phyloP scores from a whole-genome alignment of 768 basidiomycete genomes.

The Hygrophoropsis aurantiaca region DNA sequence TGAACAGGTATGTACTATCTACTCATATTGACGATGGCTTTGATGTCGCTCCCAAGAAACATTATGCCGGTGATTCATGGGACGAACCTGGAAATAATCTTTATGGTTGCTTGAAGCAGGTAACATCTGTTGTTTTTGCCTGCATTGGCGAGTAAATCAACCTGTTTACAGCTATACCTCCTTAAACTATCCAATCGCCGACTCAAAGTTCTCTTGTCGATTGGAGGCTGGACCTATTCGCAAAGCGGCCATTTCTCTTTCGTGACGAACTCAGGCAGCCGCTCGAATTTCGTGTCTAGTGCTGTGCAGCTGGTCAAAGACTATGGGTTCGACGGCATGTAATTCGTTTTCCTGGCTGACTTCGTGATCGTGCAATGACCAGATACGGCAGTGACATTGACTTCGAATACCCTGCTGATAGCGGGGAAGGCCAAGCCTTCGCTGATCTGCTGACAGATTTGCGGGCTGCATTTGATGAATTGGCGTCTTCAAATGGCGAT shows the following conservation, averaged over 20 bases:
- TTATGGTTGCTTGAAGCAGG: conserved; percentile 81
- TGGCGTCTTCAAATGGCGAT: conserved; percentile 62
- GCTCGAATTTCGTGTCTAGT: conserved; percentile 56
- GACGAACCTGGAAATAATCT: conserved; percentile 73
- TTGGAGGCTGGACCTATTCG: conserved; percentile 72
- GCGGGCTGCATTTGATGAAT: conserved; percentile 59
- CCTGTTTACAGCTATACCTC: conserved; percentile 37
- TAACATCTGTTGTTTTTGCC: conserved; percentile 26
- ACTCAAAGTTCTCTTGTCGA: conserved; percentile 50
- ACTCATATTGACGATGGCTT: conserved; percentile 3
- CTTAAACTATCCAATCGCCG: conserved; percentile 60
- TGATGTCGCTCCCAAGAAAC: conserved; percentile 49
- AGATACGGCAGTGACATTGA: conserved; percentile 56
- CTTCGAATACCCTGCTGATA: conserved; percentile 71
- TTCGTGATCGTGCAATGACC: not conserved
- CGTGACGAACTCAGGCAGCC: conserved; percentile 48
- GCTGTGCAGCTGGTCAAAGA: conserved; percentile 68
- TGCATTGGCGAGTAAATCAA: not conserved
- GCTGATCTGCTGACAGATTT: conserved; percentile 63
- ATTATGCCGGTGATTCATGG: conserved; percentile 73
- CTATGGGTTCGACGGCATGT: conserved; percentile 83
- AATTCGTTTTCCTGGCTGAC: conserved; percentile 14
- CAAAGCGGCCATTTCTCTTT: conserved; percentile 69
- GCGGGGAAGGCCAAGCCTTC: conserved; percentile 63
- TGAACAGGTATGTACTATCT: conserved; percentile 43